Evolutionary conservation across 768 basidiomycete genomes (phyloP).

Genomic region (Podaxis mareebaensis): DNA sequence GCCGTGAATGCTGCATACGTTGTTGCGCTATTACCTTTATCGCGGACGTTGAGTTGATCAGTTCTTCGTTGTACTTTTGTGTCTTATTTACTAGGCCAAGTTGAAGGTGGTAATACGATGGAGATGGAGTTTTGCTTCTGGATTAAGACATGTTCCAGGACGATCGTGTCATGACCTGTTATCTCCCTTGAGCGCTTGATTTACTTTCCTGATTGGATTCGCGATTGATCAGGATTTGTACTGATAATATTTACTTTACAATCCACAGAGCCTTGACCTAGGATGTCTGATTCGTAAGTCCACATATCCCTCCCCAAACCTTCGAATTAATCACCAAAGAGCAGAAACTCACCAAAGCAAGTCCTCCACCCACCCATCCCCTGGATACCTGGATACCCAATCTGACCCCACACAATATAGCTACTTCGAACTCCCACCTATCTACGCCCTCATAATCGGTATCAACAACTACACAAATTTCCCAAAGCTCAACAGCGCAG

Average conservation of each 20-base stretch:
- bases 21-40: constrained; percentile 47
- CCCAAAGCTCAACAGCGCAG: constrained; percentile 34
- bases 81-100: background rate
- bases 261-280: no score
- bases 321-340: background rate
- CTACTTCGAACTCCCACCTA: no score
- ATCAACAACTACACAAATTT: constrained; percentile 38
- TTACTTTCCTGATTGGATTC: background rate
- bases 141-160: no score
- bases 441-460: constrained; percentile 45
- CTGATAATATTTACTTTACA: background rate
- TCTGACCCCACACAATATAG: no score
- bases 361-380: constrained; percentile 14
- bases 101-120: background rate
- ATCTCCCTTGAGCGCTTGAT: background rate
- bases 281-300: background rate
- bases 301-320: background rate
- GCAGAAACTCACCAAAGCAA: background rate
- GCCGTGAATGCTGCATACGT: constrained; percentile 74
- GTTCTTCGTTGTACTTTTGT: background rate
- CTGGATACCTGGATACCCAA: background rate
- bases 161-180: no score
- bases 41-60: constrained; percentile 26
- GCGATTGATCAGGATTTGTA: background rate
- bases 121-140: no score